Evolutionary conservation across 768 basidiomycete genomes (phyloP).

Genomic region (Suillus tomentosus): DNA sequence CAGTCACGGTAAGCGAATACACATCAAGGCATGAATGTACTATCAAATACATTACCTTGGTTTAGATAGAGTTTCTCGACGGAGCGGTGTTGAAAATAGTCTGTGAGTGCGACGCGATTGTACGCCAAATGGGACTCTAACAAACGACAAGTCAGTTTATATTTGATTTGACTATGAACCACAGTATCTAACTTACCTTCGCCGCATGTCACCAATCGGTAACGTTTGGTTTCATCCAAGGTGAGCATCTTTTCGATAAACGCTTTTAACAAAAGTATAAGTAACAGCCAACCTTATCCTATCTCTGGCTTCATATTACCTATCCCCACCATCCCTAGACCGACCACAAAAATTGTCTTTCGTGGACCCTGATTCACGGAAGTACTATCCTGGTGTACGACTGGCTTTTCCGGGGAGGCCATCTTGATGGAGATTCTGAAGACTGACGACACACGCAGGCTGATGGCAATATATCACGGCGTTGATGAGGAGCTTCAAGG

Average conservation of each 20-base stretch:
- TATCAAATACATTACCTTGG: slow-evolving; percentile 31
- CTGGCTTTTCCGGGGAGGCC: slow-evolving; percentile 2
- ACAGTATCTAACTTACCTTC: slow-evolving; percentile 41
- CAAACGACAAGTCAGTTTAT: slow-evolving; percentile 12
- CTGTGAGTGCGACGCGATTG: slow-evolving; percentile 53
- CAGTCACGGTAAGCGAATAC: slow-evolving; percentile 2
- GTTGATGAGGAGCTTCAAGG: not conserved
- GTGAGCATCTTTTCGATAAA: slow-evolving; percentile 72
- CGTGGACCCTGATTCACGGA: not conserved
- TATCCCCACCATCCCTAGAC: slow-evolving; percentile 65
- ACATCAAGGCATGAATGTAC: not conserved
- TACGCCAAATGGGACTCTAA: slow-evolving; percentile 51
- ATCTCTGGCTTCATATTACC: slow-evolving; percentile 32
- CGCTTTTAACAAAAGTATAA: slow-evolving; percentile 33
- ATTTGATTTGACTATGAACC: slow-evolving; percentile 17
- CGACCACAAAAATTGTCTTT: slow-evolving; percentile 36
- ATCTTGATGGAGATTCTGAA: not conserved
- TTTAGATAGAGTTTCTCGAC: slow-evolving; percentile 64
- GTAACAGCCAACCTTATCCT: not conserved
- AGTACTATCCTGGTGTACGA: not conserved
- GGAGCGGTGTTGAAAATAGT: slow-evolving; percentile 62
- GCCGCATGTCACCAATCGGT: slow-evolving; percentile 60
- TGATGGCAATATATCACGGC: not conserved
- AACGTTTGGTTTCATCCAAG: slow-evolving; percentile 50
- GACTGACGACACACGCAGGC: not conserved